Percentiles rank a stretch among this genome's conserved stretches.
Evolutionary conservation across 108 stramenopile species (phyloP).

Genomic region (Cyclostephanos tholiformis): DNA sequence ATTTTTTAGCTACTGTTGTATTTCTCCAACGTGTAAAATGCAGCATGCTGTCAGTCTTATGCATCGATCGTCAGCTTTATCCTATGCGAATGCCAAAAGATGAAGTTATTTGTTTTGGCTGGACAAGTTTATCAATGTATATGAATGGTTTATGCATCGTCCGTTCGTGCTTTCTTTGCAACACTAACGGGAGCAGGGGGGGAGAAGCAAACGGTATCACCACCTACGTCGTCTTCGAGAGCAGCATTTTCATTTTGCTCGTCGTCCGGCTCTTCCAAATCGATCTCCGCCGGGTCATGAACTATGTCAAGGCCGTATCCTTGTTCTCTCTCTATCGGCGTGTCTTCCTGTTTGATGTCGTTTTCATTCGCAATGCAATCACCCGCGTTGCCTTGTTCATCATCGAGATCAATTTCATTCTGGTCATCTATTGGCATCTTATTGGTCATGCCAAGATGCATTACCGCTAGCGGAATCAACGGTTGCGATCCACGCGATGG

Average conservation of each 20-base stretch:
- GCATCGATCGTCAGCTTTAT: too few species aligned
- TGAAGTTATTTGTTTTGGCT: neutral
- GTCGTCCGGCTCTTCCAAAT: slow-evolving; percentile 17
- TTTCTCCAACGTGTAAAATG: too few species aligned
- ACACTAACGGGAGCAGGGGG: slow-evolving; percentile 6
- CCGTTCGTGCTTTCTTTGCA: slow-evolving; percentile 20
- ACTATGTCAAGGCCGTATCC: neutral
- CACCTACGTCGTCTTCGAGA: slow-evolving; percentile 18
- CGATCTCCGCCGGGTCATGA: slow-evolving; percentile 38
- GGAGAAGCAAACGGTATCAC: slow-evolving; percentile 31
- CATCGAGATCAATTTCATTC: slow-evolving; percentile 49
- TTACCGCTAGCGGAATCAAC: slow-evolving; percentile 1
- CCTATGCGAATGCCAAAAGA: neutral
- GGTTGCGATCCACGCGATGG: slow-evolving; percentile 7
- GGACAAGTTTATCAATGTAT: neutral
- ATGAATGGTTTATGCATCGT: slow-evolving; percentile 11
- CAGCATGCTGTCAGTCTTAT: too few species aligned
- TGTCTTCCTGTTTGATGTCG: neutral
- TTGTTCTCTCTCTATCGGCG: neutral
- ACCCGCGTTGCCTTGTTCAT: slow-evolving; percentile 19
- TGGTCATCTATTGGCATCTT: slow-evolving; percentile 26
- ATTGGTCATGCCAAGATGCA: neutral
- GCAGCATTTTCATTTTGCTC: slow-evolving; percentile 8
- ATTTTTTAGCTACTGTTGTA: too few species aligned
- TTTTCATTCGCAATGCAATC: neutral